Evolutionary conservation across 495 filamentous ascomycete species (phyloP).

Genomic region (Penicillium dipodomyicola): DNA sequence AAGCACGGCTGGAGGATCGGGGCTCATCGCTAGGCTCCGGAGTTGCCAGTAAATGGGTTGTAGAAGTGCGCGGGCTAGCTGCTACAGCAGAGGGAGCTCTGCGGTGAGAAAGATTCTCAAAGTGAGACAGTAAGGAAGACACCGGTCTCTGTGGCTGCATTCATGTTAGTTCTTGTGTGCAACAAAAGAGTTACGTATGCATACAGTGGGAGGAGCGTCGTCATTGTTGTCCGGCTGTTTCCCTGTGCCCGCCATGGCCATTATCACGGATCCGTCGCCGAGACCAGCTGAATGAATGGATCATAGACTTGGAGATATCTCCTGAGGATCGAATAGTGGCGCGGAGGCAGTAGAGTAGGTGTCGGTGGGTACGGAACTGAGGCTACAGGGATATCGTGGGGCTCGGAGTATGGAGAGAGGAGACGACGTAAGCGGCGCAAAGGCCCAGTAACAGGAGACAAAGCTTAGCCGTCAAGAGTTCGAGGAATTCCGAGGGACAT

Average conservation of each 20-base stretch:
- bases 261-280: constrained; percentile 30
- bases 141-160: constrained; percentile 60
- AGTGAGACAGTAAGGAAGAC: constrained; percentile 87
- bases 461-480: constrained; percentile 1
- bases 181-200: constrained; percentile 25
- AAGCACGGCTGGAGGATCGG: constrained; percentile 47
- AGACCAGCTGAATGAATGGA: constrained; percentile 21
- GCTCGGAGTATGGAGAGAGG: constrained; percentile 1
- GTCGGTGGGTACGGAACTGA: constrained; percentile 9
- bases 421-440: constrained; percentile 16
- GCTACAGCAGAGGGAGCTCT: constrained; percentile 34
- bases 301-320: constrained; percentile 33
- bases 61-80: constrained; percentile 35
- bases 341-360: constrained; percentile 4
- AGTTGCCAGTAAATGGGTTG: constrained; percentile 35
- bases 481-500: constrained; percentile 1
- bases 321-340: constrained; percentile 3
- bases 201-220: constrained; percentile 46
- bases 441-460: constrained; percentile 12
- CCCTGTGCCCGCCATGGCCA: constrained; percentile 43
- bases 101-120: constrained; percentile 75
- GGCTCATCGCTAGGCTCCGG: constrained; percentile 44
- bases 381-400: constrained; percentile 14
- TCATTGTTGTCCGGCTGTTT: constrained; percentile 41
- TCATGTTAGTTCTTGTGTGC: constrained; percentile 21